A percentile compares a stretch with the other conserved stretches of the same genome.
These are phyloP conservation scores for Diplocarpon rosae DNA, from an alignment of 2,329 filamentous ascomycete genomes.

Conservation along the genomic window DNA sequence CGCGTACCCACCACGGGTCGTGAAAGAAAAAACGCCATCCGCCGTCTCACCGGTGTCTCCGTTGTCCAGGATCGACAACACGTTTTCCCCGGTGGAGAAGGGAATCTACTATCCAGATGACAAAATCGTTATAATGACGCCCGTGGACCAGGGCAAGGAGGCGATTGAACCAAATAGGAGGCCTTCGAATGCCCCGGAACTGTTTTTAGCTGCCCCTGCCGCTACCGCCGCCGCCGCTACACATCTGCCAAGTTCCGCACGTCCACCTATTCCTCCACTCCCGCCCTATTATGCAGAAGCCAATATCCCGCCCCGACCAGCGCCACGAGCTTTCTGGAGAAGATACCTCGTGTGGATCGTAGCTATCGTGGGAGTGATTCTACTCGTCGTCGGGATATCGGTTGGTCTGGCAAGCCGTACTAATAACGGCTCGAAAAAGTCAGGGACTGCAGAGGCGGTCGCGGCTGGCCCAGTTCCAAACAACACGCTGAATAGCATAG, in stretches of 20 bases:
- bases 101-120: constrained; percentile 11
- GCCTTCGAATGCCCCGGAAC: not conserved
- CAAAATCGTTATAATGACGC: constrained; percentile 10
- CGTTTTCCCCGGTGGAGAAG: constrained; percentile 10
- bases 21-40: not conserved
- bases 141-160: constrained; percentile 1
- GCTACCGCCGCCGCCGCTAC: not conserved
- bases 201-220: not conserved
- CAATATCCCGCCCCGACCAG: constrained; percentile 9
- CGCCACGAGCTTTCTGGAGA: constrained; percentile 10
- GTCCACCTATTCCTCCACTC: not conserved
- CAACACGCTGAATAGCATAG: constrained; percentile 15
- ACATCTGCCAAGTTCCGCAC: not conserved
- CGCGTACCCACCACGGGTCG: not conserved
- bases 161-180: constrained; percentile 1
- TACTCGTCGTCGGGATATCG: constrained; percentile 8
- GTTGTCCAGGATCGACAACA: not conserved
- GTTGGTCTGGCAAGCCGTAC: constrained; percentile 5
- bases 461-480: constrained; percentile 4
- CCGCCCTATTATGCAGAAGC: constrained; percentile 3
- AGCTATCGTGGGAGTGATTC: constrained; percentile 7
- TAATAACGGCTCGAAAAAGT: not conserved
- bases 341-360: constrained; percentile 13
- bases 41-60: constrained; percentile 3
- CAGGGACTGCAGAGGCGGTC: not conserved